These are phyloP conservation scores for Corylus americana DNA, from an alignment of 306 rosid genomes.

Conservation along the genomic window DNA sequence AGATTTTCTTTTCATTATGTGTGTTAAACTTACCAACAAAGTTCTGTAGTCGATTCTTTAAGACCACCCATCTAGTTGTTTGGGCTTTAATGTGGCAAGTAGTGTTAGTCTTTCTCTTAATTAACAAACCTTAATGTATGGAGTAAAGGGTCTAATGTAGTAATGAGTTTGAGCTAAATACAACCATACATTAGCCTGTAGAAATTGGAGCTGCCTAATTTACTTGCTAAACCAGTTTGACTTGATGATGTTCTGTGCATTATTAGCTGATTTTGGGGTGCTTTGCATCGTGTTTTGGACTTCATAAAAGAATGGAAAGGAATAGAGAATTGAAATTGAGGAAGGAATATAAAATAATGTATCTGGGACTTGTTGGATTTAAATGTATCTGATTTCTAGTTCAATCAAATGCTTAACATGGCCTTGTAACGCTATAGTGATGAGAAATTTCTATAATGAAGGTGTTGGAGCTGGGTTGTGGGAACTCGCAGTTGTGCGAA, in stretches of 20 bases:
- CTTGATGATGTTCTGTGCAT: neutral
- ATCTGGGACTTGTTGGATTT: neutral
- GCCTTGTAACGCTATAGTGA: conserved; percentile 12
- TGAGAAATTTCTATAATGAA: conserved; percentile 31
- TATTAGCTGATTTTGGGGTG: neutral
- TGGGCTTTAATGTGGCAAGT: neutral
- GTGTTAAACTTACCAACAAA: neutral
- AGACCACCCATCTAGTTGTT: neutral
- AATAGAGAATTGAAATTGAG: too few species aligned
- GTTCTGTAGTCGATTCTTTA: neutral
- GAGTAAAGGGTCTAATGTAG: neutral
- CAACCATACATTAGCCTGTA: neutral
- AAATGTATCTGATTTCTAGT: conserved; percentile 2
- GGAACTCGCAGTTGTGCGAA: conserved; percentile 82
- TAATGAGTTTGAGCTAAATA: neutral
- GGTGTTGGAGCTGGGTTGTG: conserved; percentile 93
- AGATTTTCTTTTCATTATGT: neutral
- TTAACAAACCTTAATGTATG: neutral
- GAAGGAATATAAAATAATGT: neutral
- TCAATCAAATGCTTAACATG: neutral
- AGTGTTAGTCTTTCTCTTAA: too few species aligned
- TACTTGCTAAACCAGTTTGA: neutral
- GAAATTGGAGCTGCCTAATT: neutral
- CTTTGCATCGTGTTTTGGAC: neutral
- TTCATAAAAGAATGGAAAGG: neutral